Evolutionary conservation across 768 basidiomycete genomes (phyloP), one percentile per base, ranked within the genome.

Genomic region (Tulasnella sp.): DNA sequence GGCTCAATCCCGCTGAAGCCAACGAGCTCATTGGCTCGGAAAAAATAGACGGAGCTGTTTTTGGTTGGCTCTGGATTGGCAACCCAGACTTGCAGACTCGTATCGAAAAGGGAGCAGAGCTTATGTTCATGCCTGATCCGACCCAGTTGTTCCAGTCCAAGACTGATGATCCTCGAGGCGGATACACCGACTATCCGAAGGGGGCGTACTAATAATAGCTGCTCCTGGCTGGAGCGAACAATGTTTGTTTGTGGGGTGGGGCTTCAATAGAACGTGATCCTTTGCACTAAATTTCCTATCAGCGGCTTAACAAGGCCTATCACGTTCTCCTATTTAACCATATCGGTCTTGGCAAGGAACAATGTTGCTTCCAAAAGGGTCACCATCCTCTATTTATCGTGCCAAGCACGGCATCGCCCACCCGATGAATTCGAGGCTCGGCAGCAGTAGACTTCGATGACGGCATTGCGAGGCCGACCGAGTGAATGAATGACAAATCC

Each of bases 41-140:
- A 0, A 75, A 75, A 14, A 44, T 75, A 14, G 74, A 75, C 40
- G 74, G n/a, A 12, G 74, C 74, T 24, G 74, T 75, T 9, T 75
- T 75, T 24, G 46, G 74, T 28, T 75, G 24, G 41, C 40, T 75
- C n/a, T 75, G 74, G 74, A 75, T 75, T 40, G 73, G 40, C 22
- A 74, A 74, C 44, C 73, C 73, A 7, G 73, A 74, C 34, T 74
- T 74, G 37, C 73, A 74, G 37, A 46, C 74, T 31, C 40, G 74
- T 11, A 18, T 75, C 16, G 41, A 75, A 12, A 75, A 75, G 41
- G 74, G 41, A 5, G 64, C 64, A 1, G 64, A 69, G 64, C 34
- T 69, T 69, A 31, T 69, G 31, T 24, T 1, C 64, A 69, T 69
- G 64, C 64, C 64, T 14, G 31, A 69, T 69, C 31, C 20, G 12